Evolutionary conservation across 352 stramenopile species (phyloP), one percentile per base, ranked within the genome.

Genomic region (Phytophthora hibernalis): DNA sequence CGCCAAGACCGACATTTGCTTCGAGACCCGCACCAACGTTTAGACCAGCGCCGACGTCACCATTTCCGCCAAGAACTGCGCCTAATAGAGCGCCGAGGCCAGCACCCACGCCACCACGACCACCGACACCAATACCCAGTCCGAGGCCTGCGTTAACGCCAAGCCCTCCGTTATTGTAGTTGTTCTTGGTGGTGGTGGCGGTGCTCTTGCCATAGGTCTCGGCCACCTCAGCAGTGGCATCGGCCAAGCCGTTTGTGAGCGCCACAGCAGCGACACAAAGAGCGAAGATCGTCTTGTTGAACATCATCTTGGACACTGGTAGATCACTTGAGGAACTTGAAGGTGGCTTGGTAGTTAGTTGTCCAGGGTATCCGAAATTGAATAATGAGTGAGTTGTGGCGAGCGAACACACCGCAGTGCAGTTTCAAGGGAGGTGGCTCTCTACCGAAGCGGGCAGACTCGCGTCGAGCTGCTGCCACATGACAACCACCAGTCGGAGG

Each of bases 281-380:
- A 22, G 40, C 40, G 31, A 15, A 22, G 54, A 61, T 61, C 42
- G 54, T 52, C 35, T 57, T 57, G 50, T 16, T 45, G 40, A 71
- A 54, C 33, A 52, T 61, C 63, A 51, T 71, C 56, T 45, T 56
- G 9, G 21, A 33, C 42, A 28, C 24, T n/a, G n/a, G 24, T 28
- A 28, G 24, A 28, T 28, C 24, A 28, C 24, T 28, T 28, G 24
- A 28, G 24, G 24, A 28, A 28, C 24, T 28, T 28, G 13, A 40
- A 61, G 38, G 35, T 54, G 12, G 45, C 47, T 30, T 57, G 61
- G 37, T 44, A 54, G 40, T 38, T 54, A 40, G 49, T 33, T 55
- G 49, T n/a, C 4, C 49, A 13, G 10, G 33, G 10, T 12, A 31
- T 55, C 49, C 49, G 49, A 55, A 21, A 33, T 44, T 20, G 49